Evolutionary conservation across 305 asterid species (phyloP).

Genomic region (Fraxinus ornus): DNA sequence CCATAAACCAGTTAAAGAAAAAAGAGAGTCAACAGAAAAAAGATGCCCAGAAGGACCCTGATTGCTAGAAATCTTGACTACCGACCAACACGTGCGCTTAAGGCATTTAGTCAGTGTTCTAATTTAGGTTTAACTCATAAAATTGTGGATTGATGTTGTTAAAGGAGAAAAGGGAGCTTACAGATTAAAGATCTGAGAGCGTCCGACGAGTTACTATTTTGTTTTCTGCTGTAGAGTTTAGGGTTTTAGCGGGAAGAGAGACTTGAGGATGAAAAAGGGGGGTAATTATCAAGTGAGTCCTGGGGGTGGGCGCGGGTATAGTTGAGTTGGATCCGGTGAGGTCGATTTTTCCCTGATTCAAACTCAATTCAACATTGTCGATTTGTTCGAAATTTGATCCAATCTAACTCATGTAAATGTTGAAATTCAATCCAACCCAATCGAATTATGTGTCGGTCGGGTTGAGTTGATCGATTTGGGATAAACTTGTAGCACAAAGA

Average conservation of each 20-base stretch:
- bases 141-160: neutral
- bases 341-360: too few species aligned
- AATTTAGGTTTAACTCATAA: neutral
- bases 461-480: too few species aligned
- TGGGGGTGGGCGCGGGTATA: too few species aligned
- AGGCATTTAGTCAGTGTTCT: neutral
- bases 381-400: too few species aligned
- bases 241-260: neutral
- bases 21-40: neutral
- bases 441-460: too few species aligned
- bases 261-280: too few species aligned
- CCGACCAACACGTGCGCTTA: neutral
- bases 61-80: neutral
- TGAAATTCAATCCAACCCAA: too few species aligned
- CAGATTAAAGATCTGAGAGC: neutral
- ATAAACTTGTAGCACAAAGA: too few species aligned
- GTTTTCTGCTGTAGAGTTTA: neutral
- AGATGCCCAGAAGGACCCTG: neutral
- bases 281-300: too few species aligned
- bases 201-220: neutral
- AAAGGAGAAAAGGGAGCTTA: neutral
- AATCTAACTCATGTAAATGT: too few species aligned
- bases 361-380: too few species aligned
- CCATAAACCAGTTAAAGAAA: neutral
- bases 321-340: too few species aligned